Evolutionary conservation across 768 basidiomycete genomes (phyloP), one percentile per base, ranked within the genome.

Genomic region (Neoboletus subvelutipes): DNA sequence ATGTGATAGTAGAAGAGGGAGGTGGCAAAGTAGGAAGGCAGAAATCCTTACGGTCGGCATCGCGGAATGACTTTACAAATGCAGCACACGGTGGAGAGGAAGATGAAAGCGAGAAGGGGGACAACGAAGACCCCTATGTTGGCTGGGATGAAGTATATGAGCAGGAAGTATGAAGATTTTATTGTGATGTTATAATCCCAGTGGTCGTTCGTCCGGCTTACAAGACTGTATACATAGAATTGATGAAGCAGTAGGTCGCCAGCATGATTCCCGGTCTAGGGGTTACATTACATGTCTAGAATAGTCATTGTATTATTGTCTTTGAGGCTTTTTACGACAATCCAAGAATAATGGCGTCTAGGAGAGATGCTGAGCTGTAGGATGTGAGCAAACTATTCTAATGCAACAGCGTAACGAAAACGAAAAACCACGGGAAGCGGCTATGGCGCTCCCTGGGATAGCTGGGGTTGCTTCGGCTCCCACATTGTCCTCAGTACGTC

Each of bases 401-500:
- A 51, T 56, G 31, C 55, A 57, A 50, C 50, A 50, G 34, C 33
- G n/a, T 54, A 43, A 59, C 26, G 33, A 41, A 29, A 56, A 50
- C 13, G 28, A 53, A 56, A 55, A 50, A 39, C 45, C 53, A 54
- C 12, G 22, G 28, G 47, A 26, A 55, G 13, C 29, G 46, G 57
- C 50, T 68, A 75, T 56, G 74, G 60, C 45, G 71, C 59, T 52
- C 64, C 66, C 17, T 62, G 68, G n/a, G 71, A 69, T 28, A 68
- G 52, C 60, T 75, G 76, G 41, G 74, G 69, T 64, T 89, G 83
- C 60, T 87, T 81, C 67, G 86, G 78, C 64, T 92, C 89, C 85
- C 87, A 86, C 69, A 95, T 71, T 59, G 81, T 81, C 64, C 87
- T 78, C 61, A 97, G 73, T 31, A 98, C 94, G 67, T 93, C 90